Base-by-base conservation (phyloP, 768 basidiomycete species). In the Calvatia gigantea region DNA sequence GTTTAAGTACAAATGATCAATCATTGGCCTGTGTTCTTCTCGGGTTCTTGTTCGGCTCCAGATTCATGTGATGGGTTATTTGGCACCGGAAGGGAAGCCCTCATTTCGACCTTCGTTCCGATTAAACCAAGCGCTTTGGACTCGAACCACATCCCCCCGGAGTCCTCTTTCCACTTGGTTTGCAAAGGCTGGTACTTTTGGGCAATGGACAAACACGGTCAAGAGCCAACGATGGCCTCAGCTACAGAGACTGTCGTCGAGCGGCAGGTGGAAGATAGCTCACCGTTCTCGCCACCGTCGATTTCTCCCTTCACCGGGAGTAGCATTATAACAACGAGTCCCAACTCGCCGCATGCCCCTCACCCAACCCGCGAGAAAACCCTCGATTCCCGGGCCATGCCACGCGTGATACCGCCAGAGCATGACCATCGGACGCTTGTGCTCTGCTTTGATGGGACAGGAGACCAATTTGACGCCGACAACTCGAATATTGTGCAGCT, bases 371-470 rank as follows among this genome's bases (percentile, higher is more conserved):
- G 51, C 33, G 60, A 52, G 59, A 65, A 23, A 44, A 28, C 66
- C 2, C 46, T 69, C 12, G 65, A 68, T 32, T 61, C 63, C 46
- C 60, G 54, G 0, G 27, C 48, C 27, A 38, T 62, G 3, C 71
- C 72, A 7, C 23, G 57, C 42, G 59, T 71, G 31, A 71, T 83
- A 27, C 81, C 82, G 8, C 73, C 74, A 6, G 58, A 65, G 6
- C 73, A 75, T 52, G 21, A 57, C 3, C 46, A 65, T 19, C 72
- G 81, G 2, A 81, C 77, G 0, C 71, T 84, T 37, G 64, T 82
- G 8, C 64, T 84, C 1, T 83, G 81, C 60, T 83, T 84, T 58
- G 82, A 84, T 63, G 82, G 82, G 2, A 83, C 81, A 1, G 77
- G 78, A 4, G 76, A 80, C 59, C 74, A 80, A 58, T 81, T 79